These are phyloP conservation scores for Anthracocystis setariae DNA, from an alignment of 1,284 basidiomycete species.

Conservation along the genomic window DNA sequence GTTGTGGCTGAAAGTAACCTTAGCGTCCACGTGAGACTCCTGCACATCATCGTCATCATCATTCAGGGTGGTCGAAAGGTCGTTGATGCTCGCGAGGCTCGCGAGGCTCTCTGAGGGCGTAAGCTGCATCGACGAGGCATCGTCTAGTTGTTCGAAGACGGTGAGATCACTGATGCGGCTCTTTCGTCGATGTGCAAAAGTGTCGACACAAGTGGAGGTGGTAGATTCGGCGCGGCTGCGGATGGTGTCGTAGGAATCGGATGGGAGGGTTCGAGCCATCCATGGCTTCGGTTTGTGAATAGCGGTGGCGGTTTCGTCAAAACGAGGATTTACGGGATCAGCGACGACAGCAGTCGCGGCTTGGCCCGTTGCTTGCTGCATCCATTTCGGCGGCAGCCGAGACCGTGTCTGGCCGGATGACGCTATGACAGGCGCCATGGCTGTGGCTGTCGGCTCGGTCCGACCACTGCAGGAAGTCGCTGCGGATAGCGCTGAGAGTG, in stretches of 20 bases:
- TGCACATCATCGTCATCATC: background rate
- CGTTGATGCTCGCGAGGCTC: constrained; percentile 21
- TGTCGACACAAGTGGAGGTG: constrained; percentile 38
- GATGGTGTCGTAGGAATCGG: constrained; percentile 26
- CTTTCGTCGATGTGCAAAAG: constrained; percentile 42
- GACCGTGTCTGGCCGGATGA: constrained; percentile 33
- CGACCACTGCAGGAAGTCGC: background rate
- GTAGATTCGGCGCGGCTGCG: constrained; percentile 38
- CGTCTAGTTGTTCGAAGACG: constrained; percentile 24
- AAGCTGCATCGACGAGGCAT: constrained; percentile 6
- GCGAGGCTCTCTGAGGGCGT: constrained; percentile 12
- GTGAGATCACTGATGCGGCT: constrained; percentile 44
- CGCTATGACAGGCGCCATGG: constrained; percentile 31
- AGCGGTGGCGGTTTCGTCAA: background rate
- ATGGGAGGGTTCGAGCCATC: constrained; percentile 11
- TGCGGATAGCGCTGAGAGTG: background rate
- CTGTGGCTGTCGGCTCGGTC: background rate
- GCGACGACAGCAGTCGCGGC: constrained; percentile 8
- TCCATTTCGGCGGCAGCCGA: constrained; percentile 38
- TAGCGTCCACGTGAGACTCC: background rate
- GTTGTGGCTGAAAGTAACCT: background rate
- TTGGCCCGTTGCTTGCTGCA: constrained; percentile 16
- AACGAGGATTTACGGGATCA: constrained; percentile 7
- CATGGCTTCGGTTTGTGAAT: too few relatives aligned
- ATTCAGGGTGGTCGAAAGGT: constrained; percentile 27